These are phyloP conservation scores for Cicer judaicum DNA, from an alignment of 306 rosid genomes.

Conservation along the genomic window DNA sequence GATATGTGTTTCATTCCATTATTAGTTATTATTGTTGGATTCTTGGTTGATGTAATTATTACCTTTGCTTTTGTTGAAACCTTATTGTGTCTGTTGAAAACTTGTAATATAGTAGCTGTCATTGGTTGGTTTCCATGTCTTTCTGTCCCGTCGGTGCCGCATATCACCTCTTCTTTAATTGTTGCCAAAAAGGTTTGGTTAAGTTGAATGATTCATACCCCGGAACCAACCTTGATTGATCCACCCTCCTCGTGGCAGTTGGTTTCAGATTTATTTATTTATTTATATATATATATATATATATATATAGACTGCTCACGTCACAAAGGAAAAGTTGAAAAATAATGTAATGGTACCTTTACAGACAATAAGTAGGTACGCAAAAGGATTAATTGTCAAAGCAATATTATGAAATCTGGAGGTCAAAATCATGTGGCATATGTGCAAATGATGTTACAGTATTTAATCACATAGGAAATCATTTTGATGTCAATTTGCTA, in stretches of 20 bases:
- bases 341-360: neutral
- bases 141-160: conserved; percentile 42
- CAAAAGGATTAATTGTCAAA: neutral
- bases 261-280: conserved; percentile 27
- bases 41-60: conserved; percentile 63
- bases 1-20: conserved; percentile 48
- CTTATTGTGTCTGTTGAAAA: conserved; percentile 48
- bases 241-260: conserved; percentile 14
- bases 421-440: neutral
- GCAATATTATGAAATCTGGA: neutral
- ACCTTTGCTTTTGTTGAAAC: conserved; percentile 45
- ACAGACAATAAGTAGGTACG: neutral
- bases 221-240: conserved; percentile 45
- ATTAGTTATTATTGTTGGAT: conserved; percentile 54
- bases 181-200: conserved; percentile 41
- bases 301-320: neutral
- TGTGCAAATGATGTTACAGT: neutral
- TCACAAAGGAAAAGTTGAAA: neutral
- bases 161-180: conserved; percentile 35
- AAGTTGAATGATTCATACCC: conserved; percentile 34
- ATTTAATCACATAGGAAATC: neutral
- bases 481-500: neutral
- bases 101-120: conserved; percentile 43
- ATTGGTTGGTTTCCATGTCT: conserved; percentile 52
- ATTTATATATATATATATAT: neutral